Evolutionary conservation across 1,139 yeast species (phyloP), one percentile per base, ranked within the genome.

Genomic region (Yamadazyma siamensis): DNA sequence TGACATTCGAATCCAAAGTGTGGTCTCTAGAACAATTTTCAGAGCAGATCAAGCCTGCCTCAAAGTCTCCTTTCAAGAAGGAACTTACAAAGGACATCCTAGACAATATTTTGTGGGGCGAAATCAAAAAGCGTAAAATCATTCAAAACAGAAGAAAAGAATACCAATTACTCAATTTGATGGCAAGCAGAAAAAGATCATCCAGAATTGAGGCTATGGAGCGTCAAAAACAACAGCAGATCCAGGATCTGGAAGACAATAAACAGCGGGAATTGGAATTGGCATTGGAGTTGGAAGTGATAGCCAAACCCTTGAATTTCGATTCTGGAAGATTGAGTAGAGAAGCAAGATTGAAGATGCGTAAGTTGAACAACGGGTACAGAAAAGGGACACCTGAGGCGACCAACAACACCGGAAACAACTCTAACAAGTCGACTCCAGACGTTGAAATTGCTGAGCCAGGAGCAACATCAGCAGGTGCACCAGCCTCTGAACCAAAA

Each of bases 121-220:
- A 40, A n/a, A 38, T 57, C 6, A 61, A 53, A 33, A 70, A 69
- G 40, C 58, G 78, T 39, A 65, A 58, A 42, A 55, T 56, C 32
- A 51, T 73, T 23, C 49, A 61, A 21, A 63, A 62, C 39, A 60
- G 73, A 43, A 56, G 59, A 40, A 71, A 65, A 42, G 80, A 72
- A 38, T 59, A 62, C 28, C 76, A 70, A 44, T 51, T 73, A 53
- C 60, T 63, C 18, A 67, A 64, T 26, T 52, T 74, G 31, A 58
- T 74, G 39, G 71, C 72, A 9, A 66, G 76, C 10, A 53, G 77
- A 38, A 71, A 71, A 43, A 58, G 73, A 38, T 68, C 75, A 4
- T 63, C 73, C 6, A 55, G 77, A 47, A 48, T 71, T 23, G 73
- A 68, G 44, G 71, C 75, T n/a, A 71, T 64, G 43, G 77, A 71